phyloP scores from a whole-genome alignment of 2,329 filamentous ascomycete species.

The Pseudopyricularia cyperi region DNA sequence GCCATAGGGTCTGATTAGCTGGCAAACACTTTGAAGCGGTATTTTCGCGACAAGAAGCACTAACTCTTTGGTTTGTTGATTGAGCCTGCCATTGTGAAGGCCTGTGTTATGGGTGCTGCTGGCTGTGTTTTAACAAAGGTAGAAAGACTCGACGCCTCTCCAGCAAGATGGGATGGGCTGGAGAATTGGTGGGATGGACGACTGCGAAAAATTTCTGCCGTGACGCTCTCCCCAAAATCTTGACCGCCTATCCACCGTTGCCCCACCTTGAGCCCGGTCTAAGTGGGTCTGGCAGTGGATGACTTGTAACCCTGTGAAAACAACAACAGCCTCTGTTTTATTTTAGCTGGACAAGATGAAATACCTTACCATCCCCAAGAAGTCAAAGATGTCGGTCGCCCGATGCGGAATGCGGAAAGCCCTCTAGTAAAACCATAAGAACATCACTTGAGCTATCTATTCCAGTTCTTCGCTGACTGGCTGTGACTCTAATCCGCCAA shows the following conservation, averaged over 20 bases:
- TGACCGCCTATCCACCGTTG: slow-evolving; percentile 2
- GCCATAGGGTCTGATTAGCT: slow-evolving; percentile 4
- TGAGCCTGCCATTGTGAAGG: slow-evolving; percentile 33
- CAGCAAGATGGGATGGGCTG: neutral
- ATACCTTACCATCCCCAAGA: too few relatives aligned
- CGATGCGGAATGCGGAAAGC: too few relatives aligned
- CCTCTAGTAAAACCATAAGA: too few relatives aligned
- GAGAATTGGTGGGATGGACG: neutral
- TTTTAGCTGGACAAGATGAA: too few relatives aligned
- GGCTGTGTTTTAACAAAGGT: neutral
- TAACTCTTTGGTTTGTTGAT: slow-evolving; percentile 39
- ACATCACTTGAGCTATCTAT: too few relatives aligned
- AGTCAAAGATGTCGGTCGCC: too few relatives aligned
- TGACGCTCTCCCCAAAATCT: neutral
- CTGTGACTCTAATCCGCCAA: neutral
- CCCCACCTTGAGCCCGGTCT: neutral
- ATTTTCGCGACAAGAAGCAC: slow-evolving; percentile 15
- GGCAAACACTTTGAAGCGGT: neutral
- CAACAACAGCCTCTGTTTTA: too few relatives aligned
- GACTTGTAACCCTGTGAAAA: too few relatives aligned
- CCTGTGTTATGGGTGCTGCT: neutral
- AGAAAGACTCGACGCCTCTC: neutral
- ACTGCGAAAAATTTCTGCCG: slow-evolving; percentile 1
- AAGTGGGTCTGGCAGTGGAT: neutral
- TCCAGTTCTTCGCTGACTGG: neutral